Evolutionary conservation across 106 monocot genomes (phyloP), one percentile per base, ranked within the genome.

Genomic region (Platanthera guangdongensis): DNA sequence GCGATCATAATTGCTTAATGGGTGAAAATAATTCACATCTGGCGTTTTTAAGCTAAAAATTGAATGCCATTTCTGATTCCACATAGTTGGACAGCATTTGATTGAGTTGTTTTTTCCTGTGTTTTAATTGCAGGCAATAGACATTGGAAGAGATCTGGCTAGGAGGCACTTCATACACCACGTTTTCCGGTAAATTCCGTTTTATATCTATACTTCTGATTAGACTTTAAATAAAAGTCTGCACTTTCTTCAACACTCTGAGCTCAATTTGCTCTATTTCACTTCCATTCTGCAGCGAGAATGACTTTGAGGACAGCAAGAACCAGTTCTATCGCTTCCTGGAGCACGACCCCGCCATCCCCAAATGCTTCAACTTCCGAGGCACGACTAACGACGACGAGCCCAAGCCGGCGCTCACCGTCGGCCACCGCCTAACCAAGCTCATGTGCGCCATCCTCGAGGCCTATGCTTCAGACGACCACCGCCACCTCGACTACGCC

Each of bases 371-470:
- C 78, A 97, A 97, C 72, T 91, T 97, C 71, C 79, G 91, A 48
- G 88, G 76, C 13, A 77, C 87, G 9, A 91, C 89, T 8, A 91
- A 89, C 19, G 93, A 97, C 74, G 78, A 85, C 49, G 89, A 94
- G 80, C 93, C 93, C 10, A 91, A 85, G 77, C 64, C 88, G 12
- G 91, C 89, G 12, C 60, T 78, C 21, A 52, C 28, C 13, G 80
- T 97, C 0, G 80, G 93, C 7, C 86, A 84, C 65, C 81, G 81
- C 75, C 81, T 97, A 11, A 88, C 83, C 52, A 93, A 86, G 71
- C 50, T 97, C 50, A 97, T 97, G 96, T 49, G 80, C 18, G 96
- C 96, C 18, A 86, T 97, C 51, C 89, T 97, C 4, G 96, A 97
- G 74, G 80, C 91, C 13, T 97, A 94, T 73, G 91, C 96, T 50